Conservation (phyloP, 495 filamentous ascomycete species). For the Aspergillus diversus region DNA sequence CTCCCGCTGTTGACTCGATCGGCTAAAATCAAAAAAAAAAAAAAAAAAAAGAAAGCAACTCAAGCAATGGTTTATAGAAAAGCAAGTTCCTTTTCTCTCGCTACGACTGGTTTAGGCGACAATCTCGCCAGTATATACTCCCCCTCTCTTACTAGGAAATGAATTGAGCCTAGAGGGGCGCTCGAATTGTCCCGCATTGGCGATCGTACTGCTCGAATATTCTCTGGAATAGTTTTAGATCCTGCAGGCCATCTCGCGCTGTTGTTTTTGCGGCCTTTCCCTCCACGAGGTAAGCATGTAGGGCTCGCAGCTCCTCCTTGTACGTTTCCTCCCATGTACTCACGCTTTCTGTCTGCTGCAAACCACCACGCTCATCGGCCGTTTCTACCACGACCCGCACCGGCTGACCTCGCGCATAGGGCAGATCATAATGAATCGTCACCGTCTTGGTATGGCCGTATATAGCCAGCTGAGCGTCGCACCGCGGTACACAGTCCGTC, state of each 20-base stretch:
- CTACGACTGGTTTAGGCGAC: too few species aligned
- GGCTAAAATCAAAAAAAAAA: background rate
- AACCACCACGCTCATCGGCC: conserved; percentile 37
- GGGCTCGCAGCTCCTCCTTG: conserved; percentile 49
- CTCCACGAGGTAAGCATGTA: conserved; percentile 50
- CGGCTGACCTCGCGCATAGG: conserved; percentile 51
- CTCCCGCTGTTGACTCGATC: too few species aligned
- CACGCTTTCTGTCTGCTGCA: conserved; percentile 37
- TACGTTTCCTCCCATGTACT: conserved; percentile 58
- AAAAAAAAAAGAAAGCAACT: background rate
- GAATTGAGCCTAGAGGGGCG: conserved; percentile 38
- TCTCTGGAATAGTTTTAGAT: conserved; percentile 43
- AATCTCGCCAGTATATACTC: background rate
- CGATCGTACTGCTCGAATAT: conserved; percentile 49
- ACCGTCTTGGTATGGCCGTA: conserved; percentile 54
- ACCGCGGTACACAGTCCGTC: conserved; percentile 54
- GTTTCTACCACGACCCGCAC: conserved; percentile 55
- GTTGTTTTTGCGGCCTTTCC: conserved; percentile 53
- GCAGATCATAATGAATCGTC: conserved; percentile 55
- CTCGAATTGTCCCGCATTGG: conserved; percentile 47
- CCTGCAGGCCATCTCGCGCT: conserved; percentile 50
- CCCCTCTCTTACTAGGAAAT: too few species aligned
- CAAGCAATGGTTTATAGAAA: too few species aligned
- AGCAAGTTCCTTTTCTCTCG: too few species aligned
- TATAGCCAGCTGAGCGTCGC: conserved; percentile 60